Percentiles rank a stretch among this genome's conserved stretches.
These are phyloP conservation scores for Phyllostachys edulis DNA, from an alignment of 176 grass and related monocot genomes.

Conservation along the genomic window DNA sequence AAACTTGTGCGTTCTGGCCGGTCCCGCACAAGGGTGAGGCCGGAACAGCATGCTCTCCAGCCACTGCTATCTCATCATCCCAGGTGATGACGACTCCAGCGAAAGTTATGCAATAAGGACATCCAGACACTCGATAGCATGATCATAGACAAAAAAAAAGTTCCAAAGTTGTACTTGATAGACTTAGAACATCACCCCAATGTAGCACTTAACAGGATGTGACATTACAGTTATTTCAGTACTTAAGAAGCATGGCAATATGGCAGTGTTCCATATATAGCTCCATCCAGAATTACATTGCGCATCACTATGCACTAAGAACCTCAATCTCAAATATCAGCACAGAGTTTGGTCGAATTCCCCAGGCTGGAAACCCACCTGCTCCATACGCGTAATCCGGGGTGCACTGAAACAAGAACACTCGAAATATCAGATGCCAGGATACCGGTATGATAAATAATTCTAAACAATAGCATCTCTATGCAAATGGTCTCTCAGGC, in stretches of 20 bases:
- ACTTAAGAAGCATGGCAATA: background rate
- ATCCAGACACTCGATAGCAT: background rate
- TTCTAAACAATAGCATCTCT: background rate
- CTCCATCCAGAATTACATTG: slow-evolving; percentile 13
- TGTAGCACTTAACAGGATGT: slow-evolving; percentile 3
- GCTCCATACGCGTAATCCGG: slow-evolving; percentile 94
- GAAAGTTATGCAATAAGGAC: background rate
- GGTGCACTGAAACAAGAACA: slow-evolving; percentile 63
- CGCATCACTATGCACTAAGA: slow-evolving; percentile 48
- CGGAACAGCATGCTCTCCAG: background rate
- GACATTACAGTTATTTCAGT: slow-evolving; percentile 34
- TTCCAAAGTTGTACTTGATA: slow-evolving; percentile 1
- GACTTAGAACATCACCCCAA: background rate
- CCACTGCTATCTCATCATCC: background rate
- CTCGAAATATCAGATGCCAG: slow-evolving; percentile 2
- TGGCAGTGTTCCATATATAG: background rate
- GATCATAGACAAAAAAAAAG: background rate
- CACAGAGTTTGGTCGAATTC: slow-evolving; percentile 71
- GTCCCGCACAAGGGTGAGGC: background rate
- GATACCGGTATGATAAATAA: background rate
- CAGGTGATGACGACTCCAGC: background rate
- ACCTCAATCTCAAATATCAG: slow-evolving; percentile 92
- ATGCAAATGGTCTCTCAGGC: background rate
- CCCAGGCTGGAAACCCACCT: slow-evolving; percentile 66
- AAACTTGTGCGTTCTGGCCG: background rate